phyloP scores from a whole-genome alignment of 306 rosid species.

The Coriaria nepalensis region DNA sequence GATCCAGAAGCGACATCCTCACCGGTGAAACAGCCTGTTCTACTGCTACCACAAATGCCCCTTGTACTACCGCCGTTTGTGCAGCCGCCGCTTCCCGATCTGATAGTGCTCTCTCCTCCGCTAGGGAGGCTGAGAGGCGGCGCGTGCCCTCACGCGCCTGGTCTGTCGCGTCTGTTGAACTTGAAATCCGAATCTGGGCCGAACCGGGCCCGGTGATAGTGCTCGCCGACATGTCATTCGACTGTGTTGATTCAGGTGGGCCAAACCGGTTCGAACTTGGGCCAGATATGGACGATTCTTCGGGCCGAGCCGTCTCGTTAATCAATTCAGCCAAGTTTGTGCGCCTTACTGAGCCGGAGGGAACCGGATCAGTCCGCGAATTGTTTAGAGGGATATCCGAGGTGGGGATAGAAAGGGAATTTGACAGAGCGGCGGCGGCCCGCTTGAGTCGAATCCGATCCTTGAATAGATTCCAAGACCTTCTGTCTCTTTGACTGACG shows the following conservation, averaged over 20 bases:
- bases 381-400: constrained; percentile 39
- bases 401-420: constrained; percentile 41
- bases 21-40: constrained; percentile 19
- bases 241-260: constrained; percentile 2
- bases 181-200: constrained; percentile 7
- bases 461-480: constrained; percentile 60
- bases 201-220: not conserved
- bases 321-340: constrained; percentile 9
- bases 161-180: constrained; percentile 18
- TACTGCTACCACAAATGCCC: constrained; percentile 11
- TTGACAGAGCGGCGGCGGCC: constrained; percentile 59
- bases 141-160: constrained; percentile 22
- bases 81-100: constrained; percentile 44
- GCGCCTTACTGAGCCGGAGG: constrained; percentile 5
- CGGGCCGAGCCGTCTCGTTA: constrained; percentile 15
- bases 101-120: constrained; percentile 33
- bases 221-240: constrained; percentile 7
- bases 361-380: constrained; percentile 26
- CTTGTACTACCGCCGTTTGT: constrained; percentile 29
- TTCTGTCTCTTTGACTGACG: constrained; percentile 30
- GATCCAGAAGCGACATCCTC: constrained; percentile 80
- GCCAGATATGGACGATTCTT: constrained; percentile 8
- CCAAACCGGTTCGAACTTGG: constrained; percentile 13
- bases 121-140: constrained; percentile 23
- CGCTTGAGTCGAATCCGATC: constrained; percentile 59